Base-by-base conservation (phyloP, 1,139 yeast species). In the Candida pseudoviswanathii region DNA sequence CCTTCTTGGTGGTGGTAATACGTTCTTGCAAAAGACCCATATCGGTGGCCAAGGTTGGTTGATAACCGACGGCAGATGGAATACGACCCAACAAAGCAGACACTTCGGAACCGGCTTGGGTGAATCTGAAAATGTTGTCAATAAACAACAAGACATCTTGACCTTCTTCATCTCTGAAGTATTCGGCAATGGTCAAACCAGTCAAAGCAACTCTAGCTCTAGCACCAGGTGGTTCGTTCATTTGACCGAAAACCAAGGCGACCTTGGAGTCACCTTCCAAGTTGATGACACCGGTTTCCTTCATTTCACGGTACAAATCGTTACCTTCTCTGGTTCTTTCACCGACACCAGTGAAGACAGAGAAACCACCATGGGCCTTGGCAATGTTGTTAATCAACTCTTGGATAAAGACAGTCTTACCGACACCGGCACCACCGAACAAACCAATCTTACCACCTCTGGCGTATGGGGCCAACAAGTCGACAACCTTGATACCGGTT, bases 351-450 rank as follows among this genome's bases (percentile, higher is more conserved):
- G 97, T 89, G 88, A 94, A 94, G 64, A 94, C 99, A 54, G 99
- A 94, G 96, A 92, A 94, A 88, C 99, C 99, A 90, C 99, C 99
- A 77, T 94, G 99, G 68, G 99, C 99, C 85, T 92, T 94, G 77
- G 99, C 99, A 73, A 94, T 94, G 86, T 94, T 94, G 91, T 94
- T 92, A 79, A 94, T 94, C 83, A 94, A 86, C 82, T 94, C 99
- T 85, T 94, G 99, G 80, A 94, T 94, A 81, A 94, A 94, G 61
- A 94, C 99, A 77, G 99, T 94, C 82, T 94, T 94, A 82, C 99
- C 99, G 90, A 94, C 99, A 92, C 99, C 99, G 78, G 99, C 99
- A 92, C 99, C 99, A 84, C 99, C 99, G 89, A 94, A 94, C 73
- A 94, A 86, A 86, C 99, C 99, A 89, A 94, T 94, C 87, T 94